Base-by-base conservation (phyloP, 805 yeast genomes). In the Metschnikowia dekortorum region DNA sequence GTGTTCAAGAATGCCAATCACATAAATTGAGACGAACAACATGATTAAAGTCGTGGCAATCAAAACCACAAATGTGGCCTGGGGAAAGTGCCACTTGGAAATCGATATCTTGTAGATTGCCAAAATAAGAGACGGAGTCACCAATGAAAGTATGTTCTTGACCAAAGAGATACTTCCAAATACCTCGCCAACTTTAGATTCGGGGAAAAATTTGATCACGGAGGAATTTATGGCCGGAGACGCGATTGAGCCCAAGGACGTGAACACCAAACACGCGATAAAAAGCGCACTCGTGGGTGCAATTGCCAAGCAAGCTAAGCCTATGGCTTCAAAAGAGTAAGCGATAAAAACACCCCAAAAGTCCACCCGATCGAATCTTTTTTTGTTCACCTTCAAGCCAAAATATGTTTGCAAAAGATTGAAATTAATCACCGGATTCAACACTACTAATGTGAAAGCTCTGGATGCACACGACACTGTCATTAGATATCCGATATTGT, bases 81-180 rank as follows among this genome's bases (percentile, higher is more conserved):
- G 66, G 1, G 75, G 74, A 16, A 48, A 42, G 48, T 65, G 47
- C 60, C 67, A 65, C 6, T 44, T 46, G 9, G 62, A 40, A 34
- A 73, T 48, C 3, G 70, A 57, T 18, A 29, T 31, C 46, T 58
- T 58, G 59, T 85, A 86, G 26, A 83, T 47, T 2, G 69, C 65
- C 14, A 84, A 63, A 32, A 79, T 63, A 0, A 70, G 14, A 6
- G 81, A 65, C 0, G 92, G 89, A 0, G 74, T 66, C 8, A 76
- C 49, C 52, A 84, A 67, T 51, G 70, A 65, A 4, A 78, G 64
- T 0, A 78, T 44, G 54, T 81, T 83, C 60, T 82, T 80, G 14
- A 84, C 61, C 45, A 86, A 62, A 0, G 89, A 80, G 40, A 85
- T 63, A 0, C 85, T 89, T 8, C 92, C 90, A 67, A 85, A 85